Evolutionary conservation across 495 filamentous ascomycete species (phyloP), one percentile per base, ranked within the genome.

Genomic region (Coniosporium apollinis): DNA sequence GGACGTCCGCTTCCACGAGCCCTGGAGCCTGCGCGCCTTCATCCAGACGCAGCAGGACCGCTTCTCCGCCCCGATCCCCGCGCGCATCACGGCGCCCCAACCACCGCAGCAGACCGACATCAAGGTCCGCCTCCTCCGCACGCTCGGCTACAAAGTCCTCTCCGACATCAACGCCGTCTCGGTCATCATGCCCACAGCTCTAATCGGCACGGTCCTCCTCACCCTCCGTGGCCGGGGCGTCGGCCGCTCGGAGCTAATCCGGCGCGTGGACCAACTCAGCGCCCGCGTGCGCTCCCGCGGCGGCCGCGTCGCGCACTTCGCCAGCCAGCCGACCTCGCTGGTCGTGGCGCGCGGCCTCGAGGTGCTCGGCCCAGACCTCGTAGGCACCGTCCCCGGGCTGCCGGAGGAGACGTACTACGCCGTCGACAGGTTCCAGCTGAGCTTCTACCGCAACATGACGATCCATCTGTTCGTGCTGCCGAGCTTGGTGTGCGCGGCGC

Each of bases 371-470:
- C 76, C 81, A 21, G 77, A 83, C 38, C 68, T 97, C 3, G 82
- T 97, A 1, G 84, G 85, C 4, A 57, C 74, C 1, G 70, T 91
- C 1, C 63, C 74, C 29, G 83, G 76, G 2, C 57, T 97, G 10
- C 76, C 74, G 0, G 89, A 97, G 50, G 76, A 79, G 9, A 94
- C 86, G 0, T 94, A 79, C 51, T 91, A 80, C 46, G 87, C 89
- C 2, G 83, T 94, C 19, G 89, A 97, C 54, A 58, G 59, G 19
- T 97, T 97, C 60, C 87, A 96, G 48, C 69, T 97, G 6, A 89
- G 81, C 0, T 97, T 96, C 57, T 97, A 96, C 55, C 76, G 89
- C 28, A 97, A 97, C 54, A 94, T 94, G 87, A 91, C 85, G 1
- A 97, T 97, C 34, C 89, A 97, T 50, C 70, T 97, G 2, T 97